phyloP scores from a whole-genome alignment of 73 alveolate genomes.

The Paramecium biaurelia region DNA sequence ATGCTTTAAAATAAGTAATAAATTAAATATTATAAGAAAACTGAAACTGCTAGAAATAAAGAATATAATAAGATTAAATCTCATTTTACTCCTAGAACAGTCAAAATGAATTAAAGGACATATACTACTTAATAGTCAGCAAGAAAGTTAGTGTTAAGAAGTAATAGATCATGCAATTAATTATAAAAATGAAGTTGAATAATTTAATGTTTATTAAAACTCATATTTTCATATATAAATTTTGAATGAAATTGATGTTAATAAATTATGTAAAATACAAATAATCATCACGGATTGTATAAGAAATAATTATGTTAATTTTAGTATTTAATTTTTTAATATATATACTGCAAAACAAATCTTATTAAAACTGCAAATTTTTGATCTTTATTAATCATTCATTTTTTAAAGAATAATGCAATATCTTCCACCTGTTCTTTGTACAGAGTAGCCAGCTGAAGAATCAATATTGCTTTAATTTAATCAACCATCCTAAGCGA shows the following conservation, averaged over 20 bases:
- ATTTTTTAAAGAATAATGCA: not conserved
- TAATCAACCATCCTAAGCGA: not conserved
- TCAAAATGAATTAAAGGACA: not conserved
- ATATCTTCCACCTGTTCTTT: conserved; percentile 10
- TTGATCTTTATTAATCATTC: not conserved
- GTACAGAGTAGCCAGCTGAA: conserved; percentile 20
- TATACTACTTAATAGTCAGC: not conserved
- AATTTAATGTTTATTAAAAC: not conserved
- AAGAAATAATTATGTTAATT: not conserved
- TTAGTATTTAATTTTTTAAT: not conserved
- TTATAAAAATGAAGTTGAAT: not conserved
- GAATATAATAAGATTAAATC: not conserved
- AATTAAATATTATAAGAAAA: not conserved
- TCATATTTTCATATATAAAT: not conserved
- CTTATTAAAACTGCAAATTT: not conserved
- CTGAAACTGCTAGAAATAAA: not conserved
- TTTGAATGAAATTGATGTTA: not conserved
- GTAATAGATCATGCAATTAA: not conserved
- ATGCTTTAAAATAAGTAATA: not conserved
- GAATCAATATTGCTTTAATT: not conserved
- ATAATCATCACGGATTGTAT: not conserved
- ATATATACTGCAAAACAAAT: not conserved
- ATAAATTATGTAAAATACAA: not conserved
- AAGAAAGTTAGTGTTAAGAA: not conserved
- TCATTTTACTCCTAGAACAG: not conserved